A percentile compares a stretch with the other conserved stretches of the same genome.
These are phyloP conservation scores for Arbutus unedo DNA, from an alignment of 148 eudicot genomes.

Conservation along the genomic window DNA sequence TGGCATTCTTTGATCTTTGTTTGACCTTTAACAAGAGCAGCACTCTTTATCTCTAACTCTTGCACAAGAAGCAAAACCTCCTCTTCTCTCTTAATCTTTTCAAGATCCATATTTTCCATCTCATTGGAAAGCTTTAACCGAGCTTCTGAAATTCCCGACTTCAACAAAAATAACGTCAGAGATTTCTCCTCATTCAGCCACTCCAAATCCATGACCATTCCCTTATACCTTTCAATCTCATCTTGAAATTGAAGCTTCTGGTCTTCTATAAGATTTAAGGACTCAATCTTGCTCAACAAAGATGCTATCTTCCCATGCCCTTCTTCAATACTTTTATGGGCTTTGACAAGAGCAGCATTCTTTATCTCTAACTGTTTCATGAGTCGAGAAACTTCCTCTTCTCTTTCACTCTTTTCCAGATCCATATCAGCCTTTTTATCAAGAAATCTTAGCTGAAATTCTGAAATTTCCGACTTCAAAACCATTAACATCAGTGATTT, in stretches of 20 bases:
- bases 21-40: slow-evolving; percentile 26
- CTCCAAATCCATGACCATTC: slow-evolving; percentile 38
- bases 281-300: slow-evolving; percentile 17
- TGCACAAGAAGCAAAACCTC: slow-evolving; percentile 28
- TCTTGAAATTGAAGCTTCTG: slow-evolving; percentile 30
- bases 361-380: slow-evolving; percentile 43
- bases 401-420: slow-evolving; percentile 22
- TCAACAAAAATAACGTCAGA: slow-evolving; percentile 46
- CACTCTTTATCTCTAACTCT: slow-evolving; percentile 42
- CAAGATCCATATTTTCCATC: slow-evolving; percentile 17
- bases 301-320: slow-evolving; percentile 34
- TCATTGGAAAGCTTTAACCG: slow-evolving; percentile 17
- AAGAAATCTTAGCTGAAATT: slow-evolving; percentile 18
- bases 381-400: slow-evolving; percentile 25
- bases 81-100: slow-evolving; percentile 25
- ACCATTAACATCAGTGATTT: slow-evolving; percentile 52
- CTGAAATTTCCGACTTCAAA: slow-evolving; percentile 38
- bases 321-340: slow-evolving; percentile 32
- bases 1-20: not conserved
- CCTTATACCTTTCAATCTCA: not conserved
- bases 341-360: slow-evolving; percentile 26
- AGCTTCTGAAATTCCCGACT: slow-evolving; percentile 37
- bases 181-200: slow-evolving; percentile 68
- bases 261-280: slow-evolving; percentile 24
- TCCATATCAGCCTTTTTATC: slow-evolving; percentile 18